Conservation (phyloP, 1,284 basidiomycete genomes). For the Sanghuangporus sanghuang region DNA sequence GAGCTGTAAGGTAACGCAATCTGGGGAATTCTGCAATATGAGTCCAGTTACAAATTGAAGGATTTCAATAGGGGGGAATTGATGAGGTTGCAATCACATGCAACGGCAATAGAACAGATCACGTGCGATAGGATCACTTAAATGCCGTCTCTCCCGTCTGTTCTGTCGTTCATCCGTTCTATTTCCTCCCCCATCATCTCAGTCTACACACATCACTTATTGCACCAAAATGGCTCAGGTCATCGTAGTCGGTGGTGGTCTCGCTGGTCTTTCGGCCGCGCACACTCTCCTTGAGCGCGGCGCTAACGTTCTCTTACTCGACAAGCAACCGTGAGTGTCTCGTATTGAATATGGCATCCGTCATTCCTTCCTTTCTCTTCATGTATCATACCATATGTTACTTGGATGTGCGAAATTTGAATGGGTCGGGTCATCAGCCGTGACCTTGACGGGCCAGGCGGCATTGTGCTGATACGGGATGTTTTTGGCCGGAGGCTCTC, state of each 20-base stretch:
- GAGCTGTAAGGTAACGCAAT: too few relatives aligned
- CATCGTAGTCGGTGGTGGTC: conserved; percentile 92
- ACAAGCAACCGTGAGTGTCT: conserved; percentile 69
- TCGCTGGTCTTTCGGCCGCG: conserved; percentile 89
- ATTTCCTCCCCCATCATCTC: background rate
- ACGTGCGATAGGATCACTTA: too few relatives aligned
- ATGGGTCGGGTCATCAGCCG: background rate
- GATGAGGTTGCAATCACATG: too few relatives aligned
- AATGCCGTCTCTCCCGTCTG: too few relatives aligned
- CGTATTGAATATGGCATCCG: background rate
- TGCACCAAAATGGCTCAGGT: conserved; percentile 33
- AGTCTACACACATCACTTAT: background rate
- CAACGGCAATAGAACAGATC: too few relatives aligned
- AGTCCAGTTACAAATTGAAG: too few relatives aligned
- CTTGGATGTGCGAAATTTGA: background rate
- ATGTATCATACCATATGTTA: background rate
- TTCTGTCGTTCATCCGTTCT: background rate
- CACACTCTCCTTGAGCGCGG: conserved; percentile 96
- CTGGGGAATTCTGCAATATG: too few relatives aligned
- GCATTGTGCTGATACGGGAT: too few relatives aligned
- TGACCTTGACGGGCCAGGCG: too few relatives aligned
- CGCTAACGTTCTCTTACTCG: conserved; percentile 86
- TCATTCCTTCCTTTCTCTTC: background rate
- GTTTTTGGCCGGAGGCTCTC: too few relatives aligned
- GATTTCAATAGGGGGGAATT: too few relatives aligned